Base-by-base conservation (phyloP, 2,329 filamentous ascomycete species). In the Fusarium scirpi region DNA sequence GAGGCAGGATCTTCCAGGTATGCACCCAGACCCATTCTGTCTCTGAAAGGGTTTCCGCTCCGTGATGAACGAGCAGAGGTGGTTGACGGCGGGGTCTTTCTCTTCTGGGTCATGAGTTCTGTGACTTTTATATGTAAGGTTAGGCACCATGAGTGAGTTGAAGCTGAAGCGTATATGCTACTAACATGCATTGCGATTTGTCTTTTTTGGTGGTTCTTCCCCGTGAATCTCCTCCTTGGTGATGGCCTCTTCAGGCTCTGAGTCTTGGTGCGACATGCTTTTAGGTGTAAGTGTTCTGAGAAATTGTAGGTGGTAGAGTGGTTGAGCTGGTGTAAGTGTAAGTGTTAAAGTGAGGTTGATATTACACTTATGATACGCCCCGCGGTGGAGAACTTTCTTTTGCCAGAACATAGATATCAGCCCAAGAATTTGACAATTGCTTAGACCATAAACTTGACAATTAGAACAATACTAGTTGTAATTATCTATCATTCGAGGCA, bases 1-100 rank as follows among this genome's bases (percentile, higher is more conserved):
- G 85, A 84, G 48, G 86, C 83, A 0, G 93, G 93, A 41, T 87
- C 79, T 18, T 82, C 77, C 51, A 93, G 89, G 78, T 96, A 96
- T 27, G 84, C 82, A 38, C 88, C 89, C 0, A 96, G 84, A 0
- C 85, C 91, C 74, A 91, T 85, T 53, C 90, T 86, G 58, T 83
- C 80, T 18, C 81, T 82, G 76, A 85, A 85, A 29, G 77, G 77
- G 59, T 76, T 77, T 24, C 74, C 62, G 30, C 71, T 64, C 59
- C 67, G 68, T 8, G 62, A 58, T 30, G 55, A 70, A 15, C 67
- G 67, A 16, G 66, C 51, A 66, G 69, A 41, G 59, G 57, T 51
- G 20, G 52, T 54, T 41, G 63, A 62, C 49, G 67, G 43, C 25
- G 67, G 64, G 68, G 47, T 81, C 78, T 79, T 80, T 47, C 76